Evolutionary conservation across 306 rosid species (phyloP), one percentile per base, ranked within the genome.

Genomic region (Lathyrus sativus): DNA sequence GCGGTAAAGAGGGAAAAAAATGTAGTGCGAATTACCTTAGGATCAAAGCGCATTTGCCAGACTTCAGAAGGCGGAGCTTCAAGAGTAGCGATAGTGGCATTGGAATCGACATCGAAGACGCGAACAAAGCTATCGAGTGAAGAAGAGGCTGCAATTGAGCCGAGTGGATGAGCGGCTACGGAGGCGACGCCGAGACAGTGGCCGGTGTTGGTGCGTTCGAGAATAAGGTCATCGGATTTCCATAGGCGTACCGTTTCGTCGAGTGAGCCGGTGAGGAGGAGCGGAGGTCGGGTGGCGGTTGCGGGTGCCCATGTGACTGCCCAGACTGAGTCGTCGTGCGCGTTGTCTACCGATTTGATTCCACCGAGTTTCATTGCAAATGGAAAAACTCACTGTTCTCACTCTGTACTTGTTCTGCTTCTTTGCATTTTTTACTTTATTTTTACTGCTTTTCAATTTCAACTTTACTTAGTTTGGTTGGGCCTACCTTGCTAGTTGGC

Each of bases 31-130:
- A 50, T 29, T 31, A 90, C 99, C 95, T 85, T 84, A 35, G 97
- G 92, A 80, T 90, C 89, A 79, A 95, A 90, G 42, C 89, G 87
- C 86, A 95, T 81, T 80, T 95, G 97, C 99, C 97, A 95, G 72
- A 95, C 96, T 81, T 90, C 97, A 44, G 99, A 95, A 2, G 99
- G 99, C 2, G 97, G 99, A 42, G 99, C 95, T 69, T 95, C 99
- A 59, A 90, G 92, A 12, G 92, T 90, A 33, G 97, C 95, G 62
- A 95, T 69, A 67, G 99, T 95, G 61, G 81, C 51, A 74, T 95
- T 95, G 58, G 99, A 76, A 71, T 88, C 97, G 10, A 95, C 97
- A 31, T 95, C 91, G 59, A 95, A 95, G 26, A 95, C 90, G 10
- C 97, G 83, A 11, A 95, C 86, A 28, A 90, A 90, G 77, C 97